Evolutionary conservation across 1,139 yeast species (phyloP).

Genomic region (Kluyveromyces sp.): DNA sequence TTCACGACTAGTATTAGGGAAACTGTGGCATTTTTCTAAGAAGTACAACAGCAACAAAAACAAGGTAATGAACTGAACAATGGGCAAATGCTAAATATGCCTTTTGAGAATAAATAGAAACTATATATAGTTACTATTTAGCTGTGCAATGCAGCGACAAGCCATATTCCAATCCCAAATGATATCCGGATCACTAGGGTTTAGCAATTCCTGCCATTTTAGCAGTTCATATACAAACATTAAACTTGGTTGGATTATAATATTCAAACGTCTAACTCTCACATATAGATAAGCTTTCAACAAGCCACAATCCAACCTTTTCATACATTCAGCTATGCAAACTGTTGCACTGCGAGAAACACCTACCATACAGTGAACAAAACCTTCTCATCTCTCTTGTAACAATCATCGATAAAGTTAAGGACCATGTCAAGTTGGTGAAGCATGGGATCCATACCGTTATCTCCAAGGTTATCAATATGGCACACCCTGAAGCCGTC

Average conservation of each 20-base stretch:
- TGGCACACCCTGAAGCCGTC: slow-evolving; percentile 32
- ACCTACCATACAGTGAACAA: slow-evolving; percentile 88
- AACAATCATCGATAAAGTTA: slow-evolving; percentile 37
- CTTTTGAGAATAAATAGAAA: neutral
- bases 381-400: slow-evolving; percentile 39
- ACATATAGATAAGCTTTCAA: slow-evolving; percentile 74
- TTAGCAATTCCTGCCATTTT: slow-evolving; percentile 57
- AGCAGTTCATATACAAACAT: slow-evolving; percentile 78
- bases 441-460: slow-evolving; percentile 44
- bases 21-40: too few relatives aligned
- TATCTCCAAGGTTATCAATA: slow-evolving; percentile 40
- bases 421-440: slow-evolving; percentile 37
- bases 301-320: slow-evolving; percentile 52
- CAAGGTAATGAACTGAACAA: too few relatives aligned
- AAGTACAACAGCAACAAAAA: too few relatives aligned
- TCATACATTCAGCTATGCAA: slow-evolving; percentile 87
- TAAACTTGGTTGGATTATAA: slow-evolving; percentile 85
- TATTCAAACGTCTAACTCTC: slow-evolving; percentile 75
- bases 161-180: slow-evolving; percentile 72
- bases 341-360: slow-evolving; percentile 88
- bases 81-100: too few relatives aligned
- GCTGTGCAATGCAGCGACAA: slow-evolving; percentile 72
- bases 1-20: neutral
- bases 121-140: slow-evolving; percentile 45
- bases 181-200: slow-evolving; percentile 26